Conservation (phyloP, 306 rosid species). For the Dryas octopetala region DNA sequence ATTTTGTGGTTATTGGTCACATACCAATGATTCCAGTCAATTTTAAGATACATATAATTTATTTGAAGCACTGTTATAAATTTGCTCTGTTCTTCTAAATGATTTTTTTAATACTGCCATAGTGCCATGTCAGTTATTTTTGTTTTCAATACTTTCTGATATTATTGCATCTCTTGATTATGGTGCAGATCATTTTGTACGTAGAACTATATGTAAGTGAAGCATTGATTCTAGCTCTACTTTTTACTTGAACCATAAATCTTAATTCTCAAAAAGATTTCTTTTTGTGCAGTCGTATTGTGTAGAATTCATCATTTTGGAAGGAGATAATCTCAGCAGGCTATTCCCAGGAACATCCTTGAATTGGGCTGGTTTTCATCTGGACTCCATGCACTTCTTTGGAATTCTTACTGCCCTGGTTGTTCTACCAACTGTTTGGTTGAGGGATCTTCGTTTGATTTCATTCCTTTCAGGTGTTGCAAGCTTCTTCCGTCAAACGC, state of each 20-base stretch:
- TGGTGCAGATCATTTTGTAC: slow-evolving; percentile 69
- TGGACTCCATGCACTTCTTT: slow-evolving; percentile 66
- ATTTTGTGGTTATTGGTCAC: neutral
- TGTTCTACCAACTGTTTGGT: slow-evolving; percentile 82
- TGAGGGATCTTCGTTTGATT: slow-evolving; percentile 68
- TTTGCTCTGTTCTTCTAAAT: neutral
- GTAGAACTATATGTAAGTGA: slow-evolving; percentile 75
- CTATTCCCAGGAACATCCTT: slow-evolving; percentile 70
- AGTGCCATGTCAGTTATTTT: slow-evolving; percentile 3
- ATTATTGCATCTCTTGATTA: slow-evolving; percentile 22
- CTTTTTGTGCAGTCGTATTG: slow-evolving; percentile 58
- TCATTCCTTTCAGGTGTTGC: slow-evolving; percentile 72
- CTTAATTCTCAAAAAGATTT: slow-evolving; percentile 9
- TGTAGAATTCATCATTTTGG: slow-evolving; percentile 76
- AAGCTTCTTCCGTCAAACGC: too few relatives aligned
- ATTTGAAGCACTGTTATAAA: neutral
- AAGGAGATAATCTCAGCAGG: slow-evolving; percentile 80
- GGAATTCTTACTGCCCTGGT: slow-evolving; percentile 59
- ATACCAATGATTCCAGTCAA: neutral
- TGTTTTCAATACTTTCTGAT: slow-evolving; percentile 23
- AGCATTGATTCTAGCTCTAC: slow-evolving; percentile 13
- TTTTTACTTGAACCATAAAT: neutral
- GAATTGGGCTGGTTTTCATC: slow-evolving; percentile 43
- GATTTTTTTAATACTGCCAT: neutral
- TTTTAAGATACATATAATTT: neutral